Percentiles rank a stretch among this genome's conserved stretches.
phyloP scores from a whole-genome alignment of 805 yeast genomes.

The Kurtzmaniella cleridarum region DNA sequence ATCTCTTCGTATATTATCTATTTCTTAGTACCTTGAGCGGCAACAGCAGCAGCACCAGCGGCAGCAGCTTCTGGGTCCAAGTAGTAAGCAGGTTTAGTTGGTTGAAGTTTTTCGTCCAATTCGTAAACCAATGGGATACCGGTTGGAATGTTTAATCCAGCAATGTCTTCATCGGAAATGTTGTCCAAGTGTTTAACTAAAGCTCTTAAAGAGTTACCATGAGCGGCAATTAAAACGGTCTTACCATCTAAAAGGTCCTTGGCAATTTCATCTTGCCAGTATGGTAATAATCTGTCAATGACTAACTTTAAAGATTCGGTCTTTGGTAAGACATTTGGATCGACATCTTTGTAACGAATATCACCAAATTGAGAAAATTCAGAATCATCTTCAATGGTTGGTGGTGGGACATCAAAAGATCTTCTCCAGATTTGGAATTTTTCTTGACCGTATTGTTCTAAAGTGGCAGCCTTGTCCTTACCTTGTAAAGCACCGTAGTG shows the following conservation, averaged over 20 bases:
- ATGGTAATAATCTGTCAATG: constrained; percentile 93
- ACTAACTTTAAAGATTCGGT: constrained; percentile 94
- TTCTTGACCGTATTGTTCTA: constrained; percentile 82
- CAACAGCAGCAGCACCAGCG: constrained; percentile 99
- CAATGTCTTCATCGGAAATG: constrained; percentile 87
- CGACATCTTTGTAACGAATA: constrained; percentile 77
- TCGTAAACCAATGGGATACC: constrained; percentile 98
- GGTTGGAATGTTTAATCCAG: constrained; percentile 94
- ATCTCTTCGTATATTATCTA: constrained; percentile 8
- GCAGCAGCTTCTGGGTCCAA: constrained; percentile 99
- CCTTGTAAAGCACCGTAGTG: constrained; percentile 99
- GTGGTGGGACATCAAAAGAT: constrained; percentile 95
- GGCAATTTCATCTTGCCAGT: constrained; percentile 92
- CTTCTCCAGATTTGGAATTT: constrained; percentile 97
- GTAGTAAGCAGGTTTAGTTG: constrained; percentile 91
- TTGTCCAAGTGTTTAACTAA: constrained; percentile 92
- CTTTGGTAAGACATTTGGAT: constrained; percentile 82
- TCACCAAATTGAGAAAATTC: constrained; percentile 84
- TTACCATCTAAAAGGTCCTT: constrained; percentile 78
- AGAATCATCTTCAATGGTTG: constrained; percentile 70
- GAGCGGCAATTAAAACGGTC: constrained; percentile 92
- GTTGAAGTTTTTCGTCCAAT: constrained; percentile 79
- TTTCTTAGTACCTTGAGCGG: constrained; percentile 75
- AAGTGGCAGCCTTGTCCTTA: constrained; percentile 92
- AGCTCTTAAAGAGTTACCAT: constrained; percentile 97